Conservation (phyloP, 1,139 yeast species). For the Protomyces inundatus region DNA sequence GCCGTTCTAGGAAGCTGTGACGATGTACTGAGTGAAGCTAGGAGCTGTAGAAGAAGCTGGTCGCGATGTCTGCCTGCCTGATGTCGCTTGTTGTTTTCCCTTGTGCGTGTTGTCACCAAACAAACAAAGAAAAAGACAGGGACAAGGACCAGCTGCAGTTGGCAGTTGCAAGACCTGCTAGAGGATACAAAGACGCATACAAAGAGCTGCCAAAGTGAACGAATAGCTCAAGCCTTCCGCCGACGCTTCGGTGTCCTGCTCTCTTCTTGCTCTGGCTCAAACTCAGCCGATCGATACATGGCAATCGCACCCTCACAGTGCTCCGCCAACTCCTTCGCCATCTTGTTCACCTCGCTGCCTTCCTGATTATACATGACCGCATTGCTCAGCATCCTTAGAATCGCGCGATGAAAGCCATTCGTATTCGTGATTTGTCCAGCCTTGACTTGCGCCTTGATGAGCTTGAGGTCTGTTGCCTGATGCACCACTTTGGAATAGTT, state of each 20-base stretch:
- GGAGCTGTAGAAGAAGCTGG: no score
- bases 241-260: conserved; percentile 18
- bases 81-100: no score
- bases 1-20: no score
- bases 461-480: conserved; percentile 91
- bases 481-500: conserved; percentile 78
- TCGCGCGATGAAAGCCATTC: conserved; percentile 78
- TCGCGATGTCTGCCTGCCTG: no score
- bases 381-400: conserved; percentile 74
- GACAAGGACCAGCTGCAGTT: no score
- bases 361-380: conserved; percentile 93
- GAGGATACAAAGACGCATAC: no score
- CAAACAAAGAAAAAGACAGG: no score
- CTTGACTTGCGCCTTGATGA: conserved; percentile 70
- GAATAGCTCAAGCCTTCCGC: neutral
- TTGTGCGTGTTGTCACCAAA: no score
- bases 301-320: conserved; percentile 21
- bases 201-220: no score
- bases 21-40: no score
- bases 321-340: conserved; percentile 58
- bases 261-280: neutral
- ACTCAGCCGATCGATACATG: conserved; percentile 11
- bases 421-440: conserved; percentile 85
- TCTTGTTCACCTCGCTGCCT: conserved; percentile 87
- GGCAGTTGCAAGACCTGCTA: no score